Evolutionary conservation across 2,329 filamentous ascomycete genomes (phyloP).

Genomic region (Ascosphaera apis): DNA sequence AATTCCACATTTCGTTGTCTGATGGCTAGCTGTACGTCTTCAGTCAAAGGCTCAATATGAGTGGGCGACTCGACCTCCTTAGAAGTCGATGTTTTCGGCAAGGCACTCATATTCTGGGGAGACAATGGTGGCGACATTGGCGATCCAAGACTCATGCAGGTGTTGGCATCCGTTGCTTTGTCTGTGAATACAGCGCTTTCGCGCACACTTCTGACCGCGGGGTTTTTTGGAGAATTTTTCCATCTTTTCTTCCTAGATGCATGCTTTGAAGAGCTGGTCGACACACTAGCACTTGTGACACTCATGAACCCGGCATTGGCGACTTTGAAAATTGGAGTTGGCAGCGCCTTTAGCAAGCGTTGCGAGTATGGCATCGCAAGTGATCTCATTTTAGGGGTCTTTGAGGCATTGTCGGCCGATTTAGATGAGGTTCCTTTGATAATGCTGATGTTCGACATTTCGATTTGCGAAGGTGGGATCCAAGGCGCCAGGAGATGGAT

Average conservation of each 20-base stretch:
- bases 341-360: conserved; percentile 68
- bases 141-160: no score
- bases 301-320: conserved; percentile 93
- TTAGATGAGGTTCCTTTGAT: neutral
- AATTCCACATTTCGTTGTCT: conserved; percentile 30
- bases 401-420: neutral
- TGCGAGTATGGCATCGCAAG: conserved; percentile 75
- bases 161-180: no score
- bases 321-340: conserved; percentile 74
- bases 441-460: conserved; percentile 29
- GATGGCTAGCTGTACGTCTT: conserved; percentile 6
- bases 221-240: conserved; percentile 11
- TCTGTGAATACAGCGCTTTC: conserved; percentile 8
- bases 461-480: conserved; percentile 71
- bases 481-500: conserved; percentile 88
- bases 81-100: conserved; percentile 7
- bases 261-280: conserved; percentile 40
- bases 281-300: conserved; percentile 68
- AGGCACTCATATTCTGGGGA: conserved; percentile 4
- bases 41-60: conserved; percentile 28
- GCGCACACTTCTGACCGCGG: conserved; percentile 2
- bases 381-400: conserved; percentile 37
- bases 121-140: conserved; percentile 6
- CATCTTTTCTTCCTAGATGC: conserved; percentile 32
- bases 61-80: conserved; percentile 25